Evolutionary conservation across 805 yeast species (phyloP).

Genomic region (Wickerhamomyces alni): DNA sequence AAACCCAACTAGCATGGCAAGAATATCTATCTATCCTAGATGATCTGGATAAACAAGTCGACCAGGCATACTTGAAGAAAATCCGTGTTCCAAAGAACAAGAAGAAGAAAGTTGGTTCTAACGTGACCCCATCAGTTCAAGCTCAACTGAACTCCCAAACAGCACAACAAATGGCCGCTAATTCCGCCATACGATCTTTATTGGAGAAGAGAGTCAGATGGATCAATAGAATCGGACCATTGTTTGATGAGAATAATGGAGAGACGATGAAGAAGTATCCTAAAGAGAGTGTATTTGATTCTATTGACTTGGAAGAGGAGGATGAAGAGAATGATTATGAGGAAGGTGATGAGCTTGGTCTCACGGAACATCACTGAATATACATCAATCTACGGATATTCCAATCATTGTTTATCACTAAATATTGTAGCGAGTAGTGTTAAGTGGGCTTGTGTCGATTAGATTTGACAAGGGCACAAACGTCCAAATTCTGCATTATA

Average conservation of each 20-base stretch:
- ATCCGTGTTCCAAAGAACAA: conserved; percentile 60
- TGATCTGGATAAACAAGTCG: conserved; percentile 94
- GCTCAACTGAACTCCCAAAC: conserved; percentile 25
- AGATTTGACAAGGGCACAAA: too few species aligned
- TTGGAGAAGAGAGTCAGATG: conserved; percentile 84
- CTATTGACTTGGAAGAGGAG: conserved; percentile 32
- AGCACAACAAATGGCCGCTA: conserved; percentile 63
- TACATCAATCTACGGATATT: not conserved
- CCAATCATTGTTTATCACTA: too few species aligned
- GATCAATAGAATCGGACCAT: conserved; percentile 85
- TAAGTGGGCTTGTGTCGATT: too few species aligned
- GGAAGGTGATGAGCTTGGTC: conserved; percentile 1
- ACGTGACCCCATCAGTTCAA: conserved; percentile 27
- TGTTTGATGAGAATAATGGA: conserved; percentile 51
- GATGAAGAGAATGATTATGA: conserved; percentile 28
- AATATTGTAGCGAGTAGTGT: too few species aligned
- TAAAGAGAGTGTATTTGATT: conserved; percentile 45
- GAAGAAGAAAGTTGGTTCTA: conserved; percentile 28
- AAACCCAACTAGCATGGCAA: conserved; percentile 90
- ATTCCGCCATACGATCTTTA: conserved; percentile 69
- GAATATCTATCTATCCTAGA: conserved; percentile 87
- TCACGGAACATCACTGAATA: not conserved
- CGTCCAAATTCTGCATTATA: too few species aligned
- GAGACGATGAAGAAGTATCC: conserved; percentile 78
- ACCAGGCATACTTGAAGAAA: conserved; percentile 84